Base-by-base conservation (phyloP, 2,329 filamentous ascomycete genomes). In the Karstenula rhodostoma region DNA sequence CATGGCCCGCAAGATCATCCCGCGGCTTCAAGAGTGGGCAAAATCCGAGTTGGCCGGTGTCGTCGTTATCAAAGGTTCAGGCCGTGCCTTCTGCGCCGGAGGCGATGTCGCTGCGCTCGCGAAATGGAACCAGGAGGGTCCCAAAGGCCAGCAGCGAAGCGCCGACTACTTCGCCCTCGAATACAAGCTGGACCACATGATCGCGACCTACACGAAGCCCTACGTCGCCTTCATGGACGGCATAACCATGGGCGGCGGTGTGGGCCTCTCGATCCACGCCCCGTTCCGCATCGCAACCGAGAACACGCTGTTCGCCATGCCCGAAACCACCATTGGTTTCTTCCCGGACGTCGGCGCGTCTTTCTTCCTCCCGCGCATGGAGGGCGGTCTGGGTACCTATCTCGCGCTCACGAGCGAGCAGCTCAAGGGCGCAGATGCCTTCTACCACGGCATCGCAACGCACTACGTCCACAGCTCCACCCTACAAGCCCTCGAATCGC, bases 331-430 rank as follows among this genome's bases (percentile, higher is more conserved):
- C 9, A 99, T 99, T 74, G 95, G 95, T 42, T 97, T 98, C 84
- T 99, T 99, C 85, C 95, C 96, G 7, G 96, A 99, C 73, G 95
- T 99, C 51, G 95, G 95, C 62, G 96, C 90, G 33, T 96, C 92
- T 12, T 99, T 98, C 83, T 98, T 98, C 84, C 84, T 99, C 56
- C 92, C 95, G 17, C 87, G 93, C 64, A 89, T 99, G 84, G 89
- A 96, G 71, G 95, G 95, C 52, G 83, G 89, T 60, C 80, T 96
- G 58, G 95, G 95, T 59, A 97, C 92, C 22, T 99, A 98, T 79
- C 88, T 99, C 46, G 95, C 93, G 22, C 84, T 99, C 65, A 99
- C 95, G 8, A 95, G 93, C 74, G 90, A 94, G 74, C 87, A 88
- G 64, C 82, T 99, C 64, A 89, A 85, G 62, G 95, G 95, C 46